These are phyloP conservation scores for Sclerotinia subarctica DNA, from an alignment of 2,329 filamentous ascomycete genomes.

Conservation along the genomic window DNA sequence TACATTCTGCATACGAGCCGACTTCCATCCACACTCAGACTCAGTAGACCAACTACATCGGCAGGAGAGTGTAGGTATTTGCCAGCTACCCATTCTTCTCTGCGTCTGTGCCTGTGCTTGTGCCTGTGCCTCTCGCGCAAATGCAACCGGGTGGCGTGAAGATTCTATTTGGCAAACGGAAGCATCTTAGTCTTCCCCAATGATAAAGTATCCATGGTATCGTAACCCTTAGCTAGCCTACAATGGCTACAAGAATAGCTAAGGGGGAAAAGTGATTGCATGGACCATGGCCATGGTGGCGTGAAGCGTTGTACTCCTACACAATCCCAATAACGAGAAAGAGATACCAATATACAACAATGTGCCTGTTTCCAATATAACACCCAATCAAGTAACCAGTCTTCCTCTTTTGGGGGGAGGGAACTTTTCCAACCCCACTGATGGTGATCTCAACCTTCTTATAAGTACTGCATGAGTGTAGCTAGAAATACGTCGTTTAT, in stretches of 20 bases:
- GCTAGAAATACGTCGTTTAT: background rate
- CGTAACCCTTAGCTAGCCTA: background rate
- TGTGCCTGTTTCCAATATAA: background rate
- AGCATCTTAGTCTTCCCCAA: background rate
- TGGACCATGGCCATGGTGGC: background rate
- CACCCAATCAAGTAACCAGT: conserved; percentile 9
- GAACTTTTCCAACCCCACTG: conserved; percentile 4
- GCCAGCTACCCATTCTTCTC: conserved; percentile 10
- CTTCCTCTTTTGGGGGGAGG: background rate
- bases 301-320: conserved; percentile 9
- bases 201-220: background rate
- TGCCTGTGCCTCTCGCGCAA: conserved; percentile 14
- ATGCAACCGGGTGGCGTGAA: conserved; percentile 10
- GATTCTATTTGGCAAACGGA: background rate
- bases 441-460: background rate
- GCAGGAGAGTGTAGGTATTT: background rate
- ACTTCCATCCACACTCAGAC: background rate
- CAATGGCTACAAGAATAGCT: background rate
- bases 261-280: background rate
- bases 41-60: background rate
- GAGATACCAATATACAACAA: conserved; percentile 4
- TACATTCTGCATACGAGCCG: conserved; percentile 5
- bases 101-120: background rate
- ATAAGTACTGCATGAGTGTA: conserved; percentile 8
- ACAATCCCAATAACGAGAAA: background rate